Base-by-base conservation (phyloP, 2,329 filamentous ascomycete species). In the Akanthomyces lecanii region DNA sequence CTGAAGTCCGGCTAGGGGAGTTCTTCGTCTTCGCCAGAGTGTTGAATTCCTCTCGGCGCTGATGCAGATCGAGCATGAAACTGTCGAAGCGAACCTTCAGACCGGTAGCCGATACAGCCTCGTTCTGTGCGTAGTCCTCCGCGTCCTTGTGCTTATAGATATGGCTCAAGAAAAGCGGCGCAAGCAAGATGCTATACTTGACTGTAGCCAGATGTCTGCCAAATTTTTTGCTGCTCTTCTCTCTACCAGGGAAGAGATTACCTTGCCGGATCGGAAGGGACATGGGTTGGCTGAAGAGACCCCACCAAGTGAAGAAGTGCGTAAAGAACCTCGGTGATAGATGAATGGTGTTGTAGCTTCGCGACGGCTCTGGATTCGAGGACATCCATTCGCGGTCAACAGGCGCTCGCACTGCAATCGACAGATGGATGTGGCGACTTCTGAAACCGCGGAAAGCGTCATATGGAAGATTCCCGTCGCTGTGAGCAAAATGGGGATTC, bases 191-290 rank as follows among this genome's bases (percentile, higher is more conserved):
- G 66, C 94, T 97, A 78, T 98, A 98, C 79, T 99, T 99, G 80
- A 99, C 93, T 10, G 96, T 99, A n/a, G 92, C 94, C 65, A 99
- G 80, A 76, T 99, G 96, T 56, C 95, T 86, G 16, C 94, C 94
- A 73, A 99, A 99, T 74, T 99, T 99, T 78, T 99, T 99, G 81
- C 92, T 97, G 52, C 92, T 95, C 80, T 97, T 97, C 69, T 97
- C 95, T 28, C 92, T 85, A 0, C 92, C 92, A 6, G 93, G 94
- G 87, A 93, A 99, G 3, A 99, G 82, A 53, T 85, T 84, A 18
- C 95, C 95, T 78, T 99, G 96, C 0, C 95, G 91, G 63, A 99
- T 89, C 12, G 95, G 96, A 33, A 99, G 81, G 12, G 94, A 96
- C 88, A 98, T 92, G 10, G 94, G 90, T 1, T 94, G 93, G 10